A percentile compares a stretch with the other conserved stretches of the same genome.
phyloP scores from a whole-genome alignment of 306 rosid species.

The Prunus padus region DNA sequence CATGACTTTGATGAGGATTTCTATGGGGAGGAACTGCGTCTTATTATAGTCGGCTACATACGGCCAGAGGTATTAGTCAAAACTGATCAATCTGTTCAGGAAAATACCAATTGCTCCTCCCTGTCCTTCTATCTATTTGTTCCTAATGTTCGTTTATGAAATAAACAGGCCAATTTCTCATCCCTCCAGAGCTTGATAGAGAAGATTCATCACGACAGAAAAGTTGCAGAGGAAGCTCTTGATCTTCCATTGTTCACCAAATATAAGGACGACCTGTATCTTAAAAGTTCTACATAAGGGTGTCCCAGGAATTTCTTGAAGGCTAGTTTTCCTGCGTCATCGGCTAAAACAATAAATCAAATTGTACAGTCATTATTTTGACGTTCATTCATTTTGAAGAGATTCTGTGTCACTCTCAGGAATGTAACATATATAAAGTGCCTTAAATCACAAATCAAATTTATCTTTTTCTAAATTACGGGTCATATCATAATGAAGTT shows the following conservation, averaged over 20 bases:
- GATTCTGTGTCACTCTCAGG: no score
- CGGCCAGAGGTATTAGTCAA: slow-evolving; percentile 72
- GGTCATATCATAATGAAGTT: no score
- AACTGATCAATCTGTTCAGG: background rate
- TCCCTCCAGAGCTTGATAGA: slow-evolving; percentile 69
- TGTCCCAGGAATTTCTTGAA: no score
- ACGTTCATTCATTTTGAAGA: no score
- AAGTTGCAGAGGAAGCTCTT: slow-evolving; percentile 71
- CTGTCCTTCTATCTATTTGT: background rate
- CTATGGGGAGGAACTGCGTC: slow-evolving; percentile 77
- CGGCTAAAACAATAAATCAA: no score
- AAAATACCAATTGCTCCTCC: background rate
- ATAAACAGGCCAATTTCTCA: slow-evolving; percentile 74
- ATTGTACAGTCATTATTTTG: no score
- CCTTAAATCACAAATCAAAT: no score
- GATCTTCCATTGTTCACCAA: slow-evolving; percentile 81
- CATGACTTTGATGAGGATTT: slow-evolving; percentile 72
- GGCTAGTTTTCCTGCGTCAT: no score
- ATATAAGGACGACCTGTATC: slow-evolving; percentile 53
- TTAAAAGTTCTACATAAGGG: slow-evolving; percentile 32
- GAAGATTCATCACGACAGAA: slow-evolving; percentile 76
- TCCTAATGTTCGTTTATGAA: slow-evolving; percentile 12
- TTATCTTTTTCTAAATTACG: no score
- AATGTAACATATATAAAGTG: no score
- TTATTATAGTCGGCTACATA: slow-evolving; percentile 84